phyloP scores from a whole-genome alignment of 306 rosid species.

The Acacia crassicarpa region DNA sequence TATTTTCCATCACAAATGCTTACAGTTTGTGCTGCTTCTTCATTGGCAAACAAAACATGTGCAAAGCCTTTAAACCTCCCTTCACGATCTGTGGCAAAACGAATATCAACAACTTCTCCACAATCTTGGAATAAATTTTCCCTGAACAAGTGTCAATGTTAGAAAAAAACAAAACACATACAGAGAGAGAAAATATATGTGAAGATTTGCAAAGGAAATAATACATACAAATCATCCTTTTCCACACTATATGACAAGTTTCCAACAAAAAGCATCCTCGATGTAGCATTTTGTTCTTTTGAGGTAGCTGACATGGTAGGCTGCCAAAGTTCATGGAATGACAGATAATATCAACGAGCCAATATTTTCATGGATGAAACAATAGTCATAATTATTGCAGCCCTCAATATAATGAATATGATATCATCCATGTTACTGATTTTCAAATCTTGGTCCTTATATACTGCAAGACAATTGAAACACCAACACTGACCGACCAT shows the following conservation, averaged over 20 bases:
- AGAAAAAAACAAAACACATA: background rate
- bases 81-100: constrained; percentile 47
- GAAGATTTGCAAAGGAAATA: background rate
- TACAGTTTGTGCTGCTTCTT: constrained; percentile 63
- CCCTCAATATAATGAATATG: background rate
- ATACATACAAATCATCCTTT: constrained; percentile 69
- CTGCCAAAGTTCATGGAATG: constrained; percentile 43
- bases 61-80: constrained; percentile 76
- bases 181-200: background rate
- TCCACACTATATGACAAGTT: constrained; percentile 63
- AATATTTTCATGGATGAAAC: background rate
- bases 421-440: background rate
- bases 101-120: constrained; percentile 73
- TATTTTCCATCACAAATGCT: constrained; percentile 10
- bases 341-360: background rate
- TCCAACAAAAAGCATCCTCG: constrained; percentile 63
- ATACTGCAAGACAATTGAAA: constrained; percentile 16
- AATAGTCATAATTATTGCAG: constrained; percentile 2
- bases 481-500: background rate
- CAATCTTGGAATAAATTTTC: constrained; percentile 63
- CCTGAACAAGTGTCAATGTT: constrained; percentile 44
- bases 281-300: constrained; percentile 30
- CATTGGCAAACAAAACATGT: constrained; percentile 69
- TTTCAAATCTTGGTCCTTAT: background rate
- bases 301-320: constrained; percentile 49